These are phyloP conservation scores for Trichoderma erinaceum DNA, from an alignment of 495 filamentous ascomycete genomes.

Conservation along the genomic window DNA sequence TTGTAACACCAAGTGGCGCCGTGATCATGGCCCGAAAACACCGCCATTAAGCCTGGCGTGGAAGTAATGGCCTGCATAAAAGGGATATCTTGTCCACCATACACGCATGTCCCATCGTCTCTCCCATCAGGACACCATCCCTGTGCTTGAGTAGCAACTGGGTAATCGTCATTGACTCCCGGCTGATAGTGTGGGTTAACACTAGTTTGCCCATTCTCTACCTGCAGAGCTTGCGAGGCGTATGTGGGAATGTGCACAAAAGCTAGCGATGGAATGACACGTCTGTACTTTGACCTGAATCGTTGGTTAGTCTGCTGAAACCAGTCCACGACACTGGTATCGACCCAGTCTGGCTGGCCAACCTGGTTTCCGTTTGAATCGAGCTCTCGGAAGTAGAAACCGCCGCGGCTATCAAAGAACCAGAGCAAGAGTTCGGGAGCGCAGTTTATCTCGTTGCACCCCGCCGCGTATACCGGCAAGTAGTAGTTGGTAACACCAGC, in stretches of 20 bases:
- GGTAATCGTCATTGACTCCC: constrained; percentile 59
- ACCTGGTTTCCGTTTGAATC: constrained; percentile 28
- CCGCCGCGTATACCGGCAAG: constrained; percentile 39
- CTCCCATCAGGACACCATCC: constrained; percentile 42
- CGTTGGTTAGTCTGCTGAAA: constrained; percentile 44
- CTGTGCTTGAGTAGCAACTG: constrained; percentile 47
- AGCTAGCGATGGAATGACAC: constrained; percentile 53
- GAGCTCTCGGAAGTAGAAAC: constrained; percentile 45
- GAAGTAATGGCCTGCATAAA: constrained; percentile 60
- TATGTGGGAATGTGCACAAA: constrained; percentile 69
- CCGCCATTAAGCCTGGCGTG: constrained; percentile 51
- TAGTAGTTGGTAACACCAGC: constrained; percentile 69
- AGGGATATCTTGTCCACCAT: constrained; percentile 51
- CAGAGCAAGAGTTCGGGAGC: constrained; percentile 51
- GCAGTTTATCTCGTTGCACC: constrained; percentile 18
- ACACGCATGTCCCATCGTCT: constrained; percentile 30
- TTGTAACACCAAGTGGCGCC: constrained; percentile 58
- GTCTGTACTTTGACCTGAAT: constrained; percentile 36
- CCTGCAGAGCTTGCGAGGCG: constrained; percentile 49
- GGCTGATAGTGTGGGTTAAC: constrained; percentile 43
- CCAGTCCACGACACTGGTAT: constrained; percentile 51
- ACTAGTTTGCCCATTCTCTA: constrained; percentile 25
- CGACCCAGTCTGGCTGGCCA: constrained; percentile 41
- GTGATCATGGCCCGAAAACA: constrained; percentile 69
- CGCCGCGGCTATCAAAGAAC: constrained; percentile 72